Conservation (phyloP, 208 protist species). For the Acanthamoeba royreba region DNA sequence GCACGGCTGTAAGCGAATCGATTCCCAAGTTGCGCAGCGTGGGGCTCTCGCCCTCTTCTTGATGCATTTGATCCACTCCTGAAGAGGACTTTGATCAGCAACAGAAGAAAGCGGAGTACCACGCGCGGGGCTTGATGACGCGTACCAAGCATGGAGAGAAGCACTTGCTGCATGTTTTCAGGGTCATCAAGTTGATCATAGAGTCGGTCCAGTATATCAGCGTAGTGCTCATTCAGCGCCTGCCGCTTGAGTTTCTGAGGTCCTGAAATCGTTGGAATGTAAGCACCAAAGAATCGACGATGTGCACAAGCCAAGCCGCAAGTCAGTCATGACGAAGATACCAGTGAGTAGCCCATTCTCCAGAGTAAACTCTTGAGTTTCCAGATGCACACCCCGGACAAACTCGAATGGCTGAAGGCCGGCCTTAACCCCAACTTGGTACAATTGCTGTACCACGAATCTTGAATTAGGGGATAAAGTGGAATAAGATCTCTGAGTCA, state of each 20-base stretch:
- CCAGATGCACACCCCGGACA: not conserved
- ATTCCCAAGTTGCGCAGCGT: not conserved
- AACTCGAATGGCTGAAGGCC: not conserved
- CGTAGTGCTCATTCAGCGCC: not conserved
- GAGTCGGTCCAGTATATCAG: not conserved
- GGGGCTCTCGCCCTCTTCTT: not conserved
- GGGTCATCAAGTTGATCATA: not conserved
- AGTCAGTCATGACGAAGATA: too few relatives aligned
- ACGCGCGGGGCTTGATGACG: too few relatives aligned
- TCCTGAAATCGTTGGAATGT: too few relatives aligned
- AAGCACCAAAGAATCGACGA: too few relatives aligned
- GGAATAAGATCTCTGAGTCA: too few relatives aligned
- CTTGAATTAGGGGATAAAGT: not conserved
- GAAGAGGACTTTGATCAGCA: too few relatives aligned
- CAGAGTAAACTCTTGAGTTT: not conserved
- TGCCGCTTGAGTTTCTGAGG: not conserved
- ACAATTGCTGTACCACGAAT: not conserved
- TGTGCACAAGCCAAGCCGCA: too few relatives aligned
- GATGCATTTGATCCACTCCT: too few relatives aligned
- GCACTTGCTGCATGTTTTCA: not conserved
- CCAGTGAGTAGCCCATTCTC: slow-evolving; percentile 8
- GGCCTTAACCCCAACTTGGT: not conserved
- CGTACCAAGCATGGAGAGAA: not conserved
- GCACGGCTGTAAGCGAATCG: not conserved
- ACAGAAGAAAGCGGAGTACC: too few relatives aligned